Conservation (phyloP, 768 basidiomycete species). For the Lactarius indigo region DNA sequence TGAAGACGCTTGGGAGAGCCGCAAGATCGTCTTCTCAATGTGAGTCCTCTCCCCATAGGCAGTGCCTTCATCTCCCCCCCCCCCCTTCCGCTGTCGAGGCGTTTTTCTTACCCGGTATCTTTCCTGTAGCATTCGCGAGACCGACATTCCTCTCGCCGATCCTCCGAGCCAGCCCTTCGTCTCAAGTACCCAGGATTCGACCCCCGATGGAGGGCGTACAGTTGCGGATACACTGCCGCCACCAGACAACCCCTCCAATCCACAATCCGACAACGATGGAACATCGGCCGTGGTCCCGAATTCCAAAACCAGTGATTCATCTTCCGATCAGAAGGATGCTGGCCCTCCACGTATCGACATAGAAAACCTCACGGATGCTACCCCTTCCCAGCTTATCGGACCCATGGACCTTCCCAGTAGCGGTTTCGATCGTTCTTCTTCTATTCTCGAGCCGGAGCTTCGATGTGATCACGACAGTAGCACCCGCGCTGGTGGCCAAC, state of each 20-base stretch:
- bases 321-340: background rate
- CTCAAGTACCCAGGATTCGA: background rate
- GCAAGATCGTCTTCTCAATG: constrained; percentile 20
- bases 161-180: background rate
- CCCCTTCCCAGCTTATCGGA: background rate
- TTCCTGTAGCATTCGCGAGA: constrained; percentile 9
- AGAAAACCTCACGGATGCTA: background rate
- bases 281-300: background rate
- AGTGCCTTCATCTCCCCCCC: background rate
- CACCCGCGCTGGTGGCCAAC: background rate
- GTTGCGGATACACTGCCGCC: background rate
- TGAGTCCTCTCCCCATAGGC: background rate
- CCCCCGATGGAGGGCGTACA: background rate
- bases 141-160: background rate
- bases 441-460: background rate
- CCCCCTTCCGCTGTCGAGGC: background rate
- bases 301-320: background rate
- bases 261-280: background rate
- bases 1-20: constrained; percentile 20
- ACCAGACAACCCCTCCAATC: background rate
- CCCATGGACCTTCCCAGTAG: background rate
- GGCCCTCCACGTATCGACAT: background rate
- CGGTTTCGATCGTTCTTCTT: background rate
- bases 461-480: background rate
- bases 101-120: background rate